Evolutionary conservation across 2,329 filamentous ascomycete species (phyloP).

Genomic region (Claviceps pazoutovae): DNA sequence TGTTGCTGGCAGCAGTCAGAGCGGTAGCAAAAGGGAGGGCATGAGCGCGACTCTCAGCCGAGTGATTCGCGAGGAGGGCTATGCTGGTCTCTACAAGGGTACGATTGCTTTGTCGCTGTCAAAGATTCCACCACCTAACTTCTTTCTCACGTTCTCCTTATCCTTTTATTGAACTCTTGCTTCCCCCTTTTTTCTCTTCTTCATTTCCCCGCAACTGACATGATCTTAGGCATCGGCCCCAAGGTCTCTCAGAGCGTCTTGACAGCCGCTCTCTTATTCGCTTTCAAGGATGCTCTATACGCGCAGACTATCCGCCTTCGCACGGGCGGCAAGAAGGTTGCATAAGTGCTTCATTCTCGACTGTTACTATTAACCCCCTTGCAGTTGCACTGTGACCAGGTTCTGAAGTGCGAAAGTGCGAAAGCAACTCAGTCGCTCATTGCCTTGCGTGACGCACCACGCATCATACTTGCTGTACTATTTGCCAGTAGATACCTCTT

Average conservation of each 20-base stretch:
- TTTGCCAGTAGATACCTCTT: no score
- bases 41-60: conserved; percentile 64
- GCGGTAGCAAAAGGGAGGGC: conserved; percentile 57
- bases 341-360: neutral
- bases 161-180: neutral
- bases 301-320: conserved; percentile 62
- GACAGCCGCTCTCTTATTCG: conserved; percentile 90
- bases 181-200: neutral
- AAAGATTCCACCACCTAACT: no score
- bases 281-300: conserved; percentile 95
- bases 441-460: no score
- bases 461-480: no score
- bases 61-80: conserved; percentile 83
- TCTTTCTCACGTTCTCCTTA: neutral
- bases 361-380: no score
- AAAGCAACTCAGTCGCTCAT: no score
- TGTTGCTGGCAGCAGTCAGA: conserved; percentile 53
- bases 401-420: no score
- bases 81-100: conserved; percentile 85
- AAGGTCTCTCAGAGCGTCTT: conserved; percentile 96
- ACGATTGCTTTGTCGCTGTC: conserved; percentile 5
- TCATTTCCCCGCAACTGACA: conserved; percentile 3
- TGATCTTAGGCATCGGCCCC: conserved; percentile 63
- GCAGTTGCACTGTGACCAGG: no score
- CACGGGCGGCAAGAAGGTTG: conserved; percentile 18